Percentiles rank a stretch among this genome's conserved stretches.
Evolutionary conservation across 2,329 filamentous ascomycete genomes (phyloP).

Genomic region (Sporothrix humicola): DNA sequence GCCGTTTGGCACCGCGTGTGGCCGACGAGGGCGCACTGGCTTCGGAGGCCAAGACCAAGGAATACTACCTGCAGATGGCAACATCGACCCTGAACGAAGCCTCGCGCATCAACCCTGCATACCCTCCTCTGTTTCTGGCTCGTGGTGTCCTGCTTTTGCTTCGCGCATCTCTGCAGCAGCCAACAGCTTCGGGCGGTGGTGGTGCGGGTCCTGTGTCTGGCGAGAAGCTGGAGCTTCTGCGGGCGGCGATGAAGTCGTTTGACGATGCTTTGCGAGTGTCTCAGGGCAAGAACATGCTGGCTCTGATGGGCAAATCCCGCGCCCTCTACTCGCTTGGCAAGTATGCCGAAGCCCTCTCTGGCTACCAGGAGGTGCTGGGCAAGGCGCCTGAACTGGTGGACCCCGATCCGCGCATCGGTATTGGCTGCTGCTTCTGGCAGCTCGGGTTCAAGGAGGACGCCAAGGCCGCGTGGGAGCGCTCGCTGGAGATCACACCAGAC

Average conservation of each 20-base stretch:
- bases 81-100: conserved; percentile 93
- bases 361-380: conserved; percentile 84
- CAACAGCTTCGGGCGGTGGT: conserved; percentile 68
- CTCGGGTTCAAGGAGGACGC: conserved; percentile 93
- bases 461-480: conserved; percentile 85
- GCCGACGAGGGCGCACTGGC: conserved; percentile 66
- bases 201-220: conserved; percentile 62
- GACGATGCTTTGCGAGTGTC: conserved; percentile 90
- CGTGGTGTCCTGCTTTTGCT: conserved; percentile 88
- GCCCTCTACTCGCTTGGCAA: conserved; percentile 85
- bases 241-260: conserved; percentile 88
- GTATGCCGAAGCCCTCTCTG: conserved; percentile 79
- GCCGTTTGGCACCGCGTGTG: conserved; percentile 73
- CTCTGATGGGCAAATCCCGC: conserved; percentile 85
- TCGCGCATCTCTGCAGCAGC: conserved; percentile 81
- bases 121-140: conserved; percentile 87
- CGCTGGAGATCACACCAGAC: conserved; percentile 77
- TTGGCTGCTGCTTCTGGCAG: conserved; percentile 97
- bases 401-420: conserved; percentile 92
- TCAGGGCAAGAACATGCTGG: conserved; percentile 86
- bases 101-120: conserved; percentile 89
- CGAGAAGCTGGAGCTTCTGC: conserved; percentile 78
- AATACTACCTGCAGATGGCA: conserved; percentile 88
- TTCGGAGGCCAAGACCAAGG: conserved; percentile 85
- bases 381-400: conserved; percentile 88